These are phyloP conservation scores for Penicillium sp. DNA, from an alignment of 2,329 filamentous ascomycete genomes.

Conservation along the genomic window DNA sequence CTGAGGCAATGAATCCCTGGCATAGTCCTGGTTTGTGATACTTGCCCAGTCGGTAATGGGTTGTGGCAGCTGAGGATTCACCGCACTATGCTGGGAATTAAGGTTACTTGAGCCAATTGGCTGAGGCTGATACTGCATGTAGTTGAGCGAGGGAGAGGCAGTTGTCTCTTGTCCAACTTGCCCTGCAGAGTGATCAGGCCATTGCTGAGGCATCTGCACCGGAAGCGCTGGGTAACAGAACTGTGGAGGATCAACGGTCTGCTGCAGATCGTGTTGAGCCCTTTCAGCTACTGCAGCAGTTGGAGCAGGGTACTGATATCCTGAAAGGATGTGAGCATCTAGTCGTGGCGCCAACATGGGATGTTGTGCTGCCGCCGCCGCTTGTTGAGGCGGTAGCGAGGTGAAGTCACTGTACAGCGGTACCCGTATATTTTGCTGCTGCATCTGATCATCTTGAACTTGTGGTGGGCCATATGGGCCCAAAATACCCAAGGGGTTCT, in stretches of 20 bases:
- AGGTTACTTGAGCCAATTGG: not conserved
- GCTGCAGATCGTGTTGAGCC: not conserved
- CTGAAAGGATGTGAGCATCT: not conserved
- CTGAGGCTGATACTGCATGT: not conserved
- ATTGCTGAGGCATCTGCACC: constrained; percentile 5
- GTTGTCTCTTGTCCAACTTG: not conserved
- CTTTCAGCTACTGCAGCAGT: not conserved
- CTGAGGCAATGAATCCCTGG: not conserved
- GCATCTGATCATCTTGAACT: constrained; percentile 21
- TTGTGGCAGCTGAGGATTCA: constrained; percentile 3
- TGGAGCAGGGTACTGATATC: constrained; percentile 8
- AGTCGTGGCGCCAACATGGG: constrained; percentile 34
- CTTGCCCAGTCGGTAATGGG: constrained; percentile 9
- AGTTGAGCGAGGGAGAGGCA: not conserved
- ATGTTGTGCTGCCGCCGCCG: constrained; percentile 31
- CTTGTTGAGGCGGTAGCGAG: constrained; percentile 26
- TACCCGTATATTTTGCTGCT: constrained; percentile 16
- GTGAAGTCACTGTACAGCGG: constrained; percentile 22
- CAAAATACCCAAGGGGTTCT: constrained; percentile 39
- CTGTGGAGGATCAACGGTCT: constrained; percentile 7
- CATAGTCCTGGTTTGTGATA: not conserved
- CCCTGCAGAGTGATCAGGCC: not conserved
- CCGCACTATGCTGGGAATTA: not conserved
- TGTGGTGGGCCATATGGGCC: constrained; percentile 22
- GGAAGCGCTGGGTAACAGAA: constrained; percentile 19